Evolutionary conservation across 2,329 filamentous ascomycete genomes (phyloP).

Genomic region (Dothistroma pini): DNA sequence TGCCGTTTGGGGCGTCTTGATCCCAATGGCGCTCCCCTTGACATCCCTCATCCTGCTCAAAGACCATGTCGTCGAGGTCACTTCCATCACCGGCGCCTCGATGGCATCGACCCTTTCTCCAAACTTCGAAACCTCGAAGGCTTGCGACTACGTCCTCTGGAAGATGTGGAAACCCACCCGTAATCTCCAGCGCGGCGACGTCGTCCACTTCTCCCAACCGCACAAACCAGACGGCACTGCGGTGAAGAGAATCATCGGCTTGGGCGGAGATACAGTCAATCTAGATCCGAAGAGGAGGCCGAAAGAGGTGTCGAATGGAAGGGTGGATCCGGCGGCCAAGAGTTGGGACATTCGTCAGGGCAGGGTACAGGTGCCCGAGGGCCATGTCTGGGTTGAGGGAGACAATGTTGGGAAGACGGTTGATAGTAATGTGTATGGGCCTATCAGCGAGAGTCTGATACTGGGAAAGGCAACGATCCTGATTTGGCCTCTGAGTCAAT

Average conservation of each 20-base stretch:
- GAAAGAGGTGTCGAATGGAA: slow-evolving; percentile 36
- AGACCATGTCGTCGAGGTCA: slow-evolving; percentile 39
- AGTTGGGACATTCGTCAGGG: slow-evolving; percentile 30
- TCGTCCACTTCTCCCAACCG: slow-evolving; percentile 52
- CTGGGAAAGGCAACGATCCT: slow-evolving; percentile 71
- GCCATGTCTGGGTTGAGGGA: slow-evolving; percentile 94
- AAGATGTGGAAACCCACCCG: slow-evolving; percentile 27
- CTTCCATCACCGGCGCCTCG: slow-evolving; percentile 39
- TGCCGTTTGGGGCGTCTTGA: not conserved
- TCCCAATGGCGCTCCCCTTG: slow-evolving; percentile 11
- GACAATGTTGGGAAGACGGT: slow-evolving; percentile 70
- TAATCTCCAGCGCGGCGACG: slow-evolving; percentile 41
- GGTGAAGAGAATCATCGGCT: slow-evolving; percentile 78
- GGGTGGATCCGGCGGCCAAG: slow-evolving; percentile 24
- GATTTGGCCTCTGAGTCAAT: slow-evolving; percentile 63
- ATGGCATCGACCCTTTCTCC: slow-evolving; percentile 48
- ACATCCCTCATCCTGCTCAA: slow-evolving; percentile 34
- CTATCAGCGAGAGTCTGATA: slow-evolving; percentile 63
- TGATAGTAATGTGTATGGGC: slow-evolving; percentile 90
- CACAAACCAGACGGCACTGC: slow-evolving; percentile 63
- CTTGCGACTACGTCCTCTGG: slow-evolving; percentile 39
- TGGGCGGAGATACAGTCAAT: slow-evolving; percentile 73
- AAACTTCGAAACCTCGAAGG: slow-evolving; percentile 38
- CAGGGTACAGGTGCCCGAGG: slow-evolving; percentile 64
- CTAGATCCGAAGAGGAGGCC: slow-evolving; percentile 48